Base-by-base conservation (phyloP, 768 basidiomycete species). In the Xerocomus potaroensis region DNA sequence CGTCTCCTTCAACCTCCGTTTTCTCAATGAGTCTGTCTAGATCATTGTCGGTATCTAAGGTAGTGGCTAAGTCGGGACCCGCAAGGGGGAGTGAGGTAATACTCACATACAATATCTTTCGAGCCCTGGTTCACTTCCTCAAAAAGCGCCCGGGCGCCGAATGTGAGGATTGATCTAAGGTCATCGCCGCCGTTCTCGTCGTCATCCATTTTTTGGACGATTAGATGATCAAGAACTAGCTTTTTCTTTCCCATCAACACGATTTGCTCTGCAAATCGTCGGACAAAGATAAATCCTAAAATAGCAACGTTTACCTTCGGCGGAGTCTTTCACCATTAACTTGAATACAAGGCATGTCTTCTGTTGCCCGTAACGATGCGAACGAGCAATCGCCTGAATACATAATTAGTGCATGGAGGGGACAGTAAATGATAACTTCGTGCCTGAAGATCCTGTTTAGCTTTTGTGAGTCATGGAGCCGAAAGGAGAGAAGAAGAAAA, bases 301-400 rank as follows among this genome's bases (percentile, higher is more conserved):
- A 24, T 21, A 36, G 12, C n/a, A 35, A 15, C 14, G 8, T 10
- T 47, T 44, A 83, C 89, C 91, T 77, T 94, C 91, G 10, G 94
- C 91, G 7, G 92, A 91, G 46, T 87, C 84, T 65, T 95, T 95
- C 45, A 91, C 81, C 90, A 98, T 92, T 33, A 99, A 69, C 62
- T 95, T 97, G 75, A 97, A 95, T 21, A 95, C 92, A 35, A 95
- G 74, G 50, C 92, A 93, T 6, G 89, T 91, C 61, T 96, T 97
- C 68, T 81, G 80, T 68, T 98, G 96, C 2, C 96, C 96, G 61
- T 85, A 98, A 44, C 96, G 81, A 71, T 98, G 91, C 21, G 92
- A 82, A 41, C 96, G 83, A 18, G 94, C 84, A 48, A 99, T 97
- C 27, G 96, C 96, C 86, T 97, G 58, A 3, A 50, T 43, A 38